phyloP scores from a whole-genome alignment of 495 filamentous ascomycete species.

The Polyplosphaeria fusca region DNA sequence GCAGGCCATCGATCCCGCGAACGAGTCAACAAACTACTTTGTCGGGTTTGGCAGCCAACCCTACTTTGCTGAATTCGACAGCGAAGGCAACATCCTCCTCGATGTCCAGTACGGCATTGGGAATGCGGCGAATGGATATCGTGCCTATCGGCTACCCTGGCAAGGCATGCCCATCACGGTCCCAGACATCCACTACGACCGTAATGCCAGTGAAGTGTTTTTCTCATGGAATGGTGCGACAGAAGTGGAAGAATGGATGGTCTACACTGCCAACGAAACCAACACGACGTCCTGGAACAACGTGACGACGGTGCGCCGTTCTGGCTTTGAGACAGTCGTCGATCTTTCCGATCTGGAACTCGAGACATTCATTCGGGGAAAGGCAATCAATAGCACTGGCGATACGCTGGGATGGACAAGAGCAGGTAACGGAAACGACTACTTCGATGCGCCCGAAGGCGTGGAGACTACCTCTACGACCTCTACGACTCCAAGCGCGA shows the following conservation, averaged over 20 bases:
- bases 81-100: constrained; percentile 5
- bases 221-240: constrained; percentile 17
- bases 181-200: constrained; percentile 5
- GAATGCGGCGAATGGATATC: constrained; percentile 11
- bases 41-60: constrained; percentile 9
- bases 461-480: constrained; percentile 1
- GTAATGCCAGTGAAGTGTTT: constrained; percentile 1
- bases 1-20: constrained; percentile 12
- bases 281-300: constrained; percentile 17
- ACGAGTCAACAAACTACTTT: constrained; percentile 15
- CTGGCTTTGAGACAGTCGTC: constrained; percentile 22
- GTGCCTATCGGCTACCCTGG: constrained; percentile 10
- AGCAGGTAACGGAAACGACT: constrained; percentile 5
- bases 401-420: constrained; percentile 12
- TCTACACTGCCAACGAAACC: constrained; percentile 6
- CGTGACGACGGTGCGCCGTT: constrained; percentile 5
- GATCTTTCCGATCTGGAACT: constrained; percentile 11
- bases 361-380: constrained; percentile 10
- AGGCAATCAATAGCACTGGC: constrained; percentile 8
- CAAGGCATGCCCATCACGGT: background rate
- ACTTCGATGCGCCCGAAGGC: constrained; percentile 9
- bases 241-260: constrained; percentile 7
- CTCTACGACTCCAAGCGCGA: background rate
- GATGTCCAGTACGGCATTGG: constrained; percentile 8
- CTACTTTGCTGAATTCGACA: constrained; percentile 10